Evolutionary conservation across 345 rosid genomes (phyloP).

Genomic region (Rhodamnia rubescens): DNA sequence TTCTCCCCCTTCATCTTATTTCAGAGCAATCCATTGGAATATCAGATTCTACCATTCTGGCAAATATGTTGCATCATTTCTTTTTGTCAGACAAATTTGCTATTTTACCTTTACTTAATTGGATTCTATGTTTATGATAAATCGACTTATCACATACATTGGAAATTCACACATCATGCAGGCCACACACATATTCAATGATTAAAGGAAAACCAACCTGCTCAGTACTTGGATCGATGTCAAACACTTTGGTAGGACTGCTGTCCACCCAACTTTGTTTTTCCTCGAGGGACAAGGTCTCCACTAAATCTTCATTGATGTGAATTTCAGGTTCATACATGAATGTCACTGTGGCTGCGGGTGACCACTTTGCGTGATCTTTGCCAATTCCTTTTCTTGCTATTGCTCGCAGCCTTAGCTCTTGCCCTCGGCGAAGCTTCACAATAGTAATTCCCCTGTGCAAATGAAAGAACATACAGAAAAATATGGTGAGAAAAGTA

Average conservation of each 20-base stretch:
- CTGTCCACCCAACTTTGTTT: conserved; percentile 70
- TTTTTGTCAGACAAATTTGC: neutral
- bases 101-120: neutral
- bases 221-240: conserved; percentile 44
- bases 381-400: conserved; percentile 96
- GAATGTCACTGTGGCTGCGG: conserved; percentile 97
- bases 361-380: conserved; percentile 98
- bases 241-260: conserved; percentile 87
- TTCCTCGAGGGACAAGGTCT: conserved; percentile 55
- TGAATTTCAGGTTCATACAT: conserved; percentile 92
- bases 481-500: neutral
- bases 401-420: conserved; percentile 77
- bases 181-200: neutral
- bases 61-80: neutral
- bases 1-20: neutral
- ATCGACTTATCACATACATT: neutral
- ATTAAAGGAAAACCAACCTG: conserved; percentile 31
- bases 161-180: neutral
- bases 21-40: neutral
- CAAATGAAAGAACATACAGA: neutral
- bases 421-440: conserved; percentile 82
- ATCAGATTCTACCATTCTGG: neutral
- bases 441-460: conserved; percentile 83
- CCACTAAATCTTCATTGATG: conserved; percentile 88
- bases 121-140: neutral